Evolutionary conservation across 1,139 yeast species (phyloP).

Genomic region (Sugiyamaella grinbergsii): DNA sequence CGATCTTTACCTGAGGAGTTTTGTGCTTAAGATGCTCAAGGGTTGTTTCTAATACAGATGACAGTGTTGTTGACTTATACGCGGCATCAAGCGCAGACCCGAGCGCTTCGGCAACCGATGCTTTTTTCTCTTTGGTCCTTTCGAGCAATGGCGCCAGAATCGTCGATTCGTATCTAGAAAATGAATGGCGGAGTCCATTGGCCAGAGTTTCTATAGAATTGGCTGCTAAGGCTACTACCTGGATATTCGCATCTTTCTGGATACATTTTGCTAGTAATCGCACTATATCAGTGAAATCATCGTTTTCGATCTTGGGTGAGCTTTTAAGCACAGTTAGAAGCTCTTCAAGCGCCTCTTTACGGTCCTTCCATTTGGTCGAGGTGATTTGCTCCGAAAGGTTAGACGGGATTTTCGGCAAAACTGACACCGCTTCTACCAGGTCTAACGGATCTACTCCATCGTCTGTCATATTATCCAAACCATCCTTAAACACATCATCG

Average conservation of each 20-base stretch:
- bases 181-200: conserved; percentile 61
- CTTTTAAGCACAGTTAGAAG: conserved; percentile 52
- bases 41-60: conserved; percentile 64
- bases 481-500: conserved; percentile 28
- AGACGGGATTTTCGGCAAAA: conserved; percentile 64
- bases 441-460: conserved; percentile 55
- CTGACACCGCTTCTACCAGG: conserved; percentile 58
- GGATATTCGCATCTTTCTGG: conserved; percentile 81
- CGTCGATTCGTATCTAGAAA: conserved; percentile 56
- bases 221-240: conserved; percentile 82
- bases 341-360: conserved; percentile 83
- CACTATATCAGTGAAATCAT: conserved; percentile 68
- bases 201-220: conserved; percentile 65
- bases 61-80: conserved; percentile 52
- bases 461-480: conserved; percentile 33
- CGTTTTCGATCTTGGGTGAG: conserved; percentile 53
- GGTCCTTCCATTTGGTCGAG: conserved; percentile 85
- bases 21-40: conserved; percentile 66
- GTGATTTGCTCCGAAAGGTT: conserved; percentile 58
- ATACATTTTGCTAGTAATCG: conserved; percentile 68
- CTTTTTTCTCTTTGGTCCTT: conserved; percentile 86
- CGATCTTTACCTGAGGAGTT: conserved; percentile 81
- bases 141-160: conserved; percentile 71
- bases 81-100: conserved; percentile 65
- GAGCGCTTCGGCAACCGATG: conserved; percentile 71